Evolutionary conservation across 176 grass and related monocot genomes (phyloP), one percentile per base, ranked within the genome.

Genomic region (Echinochloa phyllopogon): DNA sequence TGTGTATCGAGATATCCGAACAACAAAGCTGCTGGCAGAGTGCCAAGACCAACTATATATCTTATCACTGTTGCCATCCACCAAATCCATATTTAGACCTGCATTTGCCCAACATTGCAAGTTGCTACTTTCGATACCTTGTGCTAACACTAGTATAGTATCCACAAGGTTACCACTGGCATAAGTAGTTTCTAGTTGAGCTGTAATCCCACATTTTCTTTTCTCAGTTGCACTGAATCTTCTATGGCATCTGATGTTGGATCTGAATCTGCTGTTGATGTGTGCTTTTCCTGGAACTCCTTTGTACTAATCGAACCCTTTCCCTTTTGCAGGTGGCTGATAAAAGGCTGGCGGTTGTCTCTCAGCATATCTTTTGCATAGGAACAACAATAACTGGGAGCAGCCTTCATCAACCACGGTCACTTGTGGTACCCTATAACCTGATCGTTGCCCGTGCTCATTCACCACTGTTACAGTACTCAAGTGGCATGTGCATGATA

Each of bases 291-390:
- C 45, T 65, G 18, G 3, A 38, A 85, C 37, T 14, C 33, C 24
- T 56, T 65, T 67, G 41, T 23, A 37, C 58, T 81, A 40, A 86
- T 20, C 14, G 50, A 67, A 56, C 8, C n/a, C 60, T 79, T 86
- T 81, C 8, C 57, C 47, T 55, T 65, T 65, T 64, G 77, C 58
- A 74, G 85, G 47, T 87, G 45, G 74, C 85, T 66, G 85, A 66
- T 73, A 29, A 74, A 74, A 74, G 47, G 21, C 45, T 86, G 68
- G n/a, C 23, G 17, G 18, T 79, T 42, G 76, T 73, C 84, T 16
- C 36, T 65, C 8, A 36, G 56, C 66, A 14, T 21, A 16, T 74
- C 37, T 81, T 81, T 74, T 74, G 58, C 77, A 45, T 42, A 70
- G 20, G 37, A 66, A 55, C 37, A 20, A 72, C 49, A 66, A 55